Evolutionary conservation across 257 asterid genomes (phyloP), one percentile per base, ranked within the genome.

Genomic region (Solanum ossicruentum): DNA sequence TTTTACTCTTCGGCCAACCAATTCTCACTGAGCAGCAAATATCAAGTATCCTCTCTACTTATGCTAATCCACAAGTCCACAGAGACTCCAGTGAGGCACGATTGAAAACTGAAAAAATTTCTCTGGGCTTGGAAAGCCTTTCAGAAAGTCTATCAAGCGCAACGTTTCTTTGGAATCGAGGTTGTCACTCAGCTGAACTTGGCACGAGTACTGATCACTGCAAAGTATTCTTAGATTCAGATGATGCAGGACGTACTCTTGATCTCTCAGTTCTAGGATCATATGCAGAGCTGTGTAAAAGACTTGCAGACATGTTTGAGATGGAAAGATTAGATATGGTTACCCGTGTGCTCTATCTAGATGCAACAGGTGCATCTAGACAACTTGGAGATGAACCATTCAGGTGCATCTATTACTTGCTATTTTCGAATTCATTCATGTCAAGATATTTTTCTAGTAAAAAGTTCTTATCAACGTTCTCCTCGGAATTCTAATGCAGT

Each of bases 11-110:
- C 82, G 99, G 99, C 88, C 98, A 96, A 88, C 97, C 97, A 54
- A 96, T 96, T 88, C 98, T 93, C 83, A 96, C 99, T 3, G 98
- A 95, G 90, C 98, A 96, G 92, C 98, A 96, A 80, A 91, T 96
- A 94, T 91, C 89, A 80, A 87, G 23, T 71, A 91, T 89, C 55
- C 80, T 83, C 84, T 86, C 89, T 8, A 75, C 60, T 47, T 16
- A 23, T 75, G 84, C 85, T 72, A 71, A 58, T 84, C 84, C 90
- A 84, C 89, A 85, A 73, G 83, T 72, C 80, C 85, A 82, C 63
- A 85, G 81, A 49, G 36, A 80, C 71, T 87, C 89, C 13, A 81
- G 84, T 69, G 83, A 20, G 36, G 51, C 49, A 39, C 54, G 51
- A 66, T 66, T 81, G 41, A 28, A 60, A 58, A 21, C 58, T 23